Evolutionary conservation across 2,329 filamentous ascomycete species (phyloP).

Genomic region (Scytalidium sp.): DNA sequence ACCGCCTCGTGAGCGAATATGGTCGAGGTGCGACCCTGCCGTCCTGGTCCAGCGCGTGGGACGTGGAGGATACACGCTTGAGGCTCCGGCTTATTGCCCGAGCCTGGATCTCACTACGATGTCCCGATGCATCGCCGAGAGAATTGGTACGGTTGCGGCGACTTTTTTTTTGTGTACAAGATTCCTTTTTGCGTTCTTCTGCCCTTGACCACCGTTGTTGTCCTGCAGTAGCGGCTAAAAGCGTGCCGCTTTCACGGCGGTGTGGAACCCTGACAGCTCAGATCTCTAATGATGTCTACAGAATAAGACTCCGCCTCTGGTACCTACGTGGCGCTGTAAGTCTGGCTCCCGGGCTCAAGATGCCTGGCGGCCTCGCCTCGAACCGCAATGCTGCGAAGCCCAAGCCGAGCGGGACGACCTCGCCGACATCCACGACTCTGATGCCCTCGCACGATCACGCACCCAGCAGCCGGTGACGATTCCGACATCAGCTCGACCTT

Average conservation of each 20-base stretch:
- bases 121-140: constrained; percentile 12
- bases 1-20: constrained; percentile 37
- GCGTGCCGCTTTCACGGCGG: constrained; percentile 20
- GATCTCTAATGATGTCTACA: constrained; percentile 28
- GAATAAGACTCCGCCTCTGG: constrained; percentile 21
- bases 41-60: constrained; percentile 40
- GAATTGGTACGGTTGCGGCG: constrained; percentile 25
- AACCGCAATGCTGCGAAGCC: constrained; percentile 11
- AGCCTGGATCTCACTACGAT: constrained; percentile 28
- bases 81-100: constrained; percentile 30
- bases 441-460: constrained; percentile 22
- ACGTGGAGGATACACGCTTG: constrained; percentile 35
- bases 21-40: constrained; percentile 37
- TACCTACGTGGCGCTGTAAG: constrained; percentile 24
- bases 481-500: constrained; percentile 16
- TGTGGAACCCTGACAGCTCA: constrained; percentile 25
- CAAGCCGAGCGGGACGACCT: constrained; percentile 12
- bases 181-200: constrained; percentile 8
- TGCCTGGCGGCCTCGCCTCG: constrained; percentile 12
- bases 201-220: constrained; percentile 17
- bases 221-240: constrained; percentile 28
- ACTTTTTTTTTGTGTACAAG: too few relatives aligned
- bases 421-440: constrained; percentile 19
- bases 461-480: constrained; percentile 15
- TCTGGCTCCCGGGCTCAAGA: constrained; percentile 17